These are phyloP conservation scores for Scutellaria barbata DNA, from an alignment of 257 asterid species.

Conservation along the genomic window DNA sequence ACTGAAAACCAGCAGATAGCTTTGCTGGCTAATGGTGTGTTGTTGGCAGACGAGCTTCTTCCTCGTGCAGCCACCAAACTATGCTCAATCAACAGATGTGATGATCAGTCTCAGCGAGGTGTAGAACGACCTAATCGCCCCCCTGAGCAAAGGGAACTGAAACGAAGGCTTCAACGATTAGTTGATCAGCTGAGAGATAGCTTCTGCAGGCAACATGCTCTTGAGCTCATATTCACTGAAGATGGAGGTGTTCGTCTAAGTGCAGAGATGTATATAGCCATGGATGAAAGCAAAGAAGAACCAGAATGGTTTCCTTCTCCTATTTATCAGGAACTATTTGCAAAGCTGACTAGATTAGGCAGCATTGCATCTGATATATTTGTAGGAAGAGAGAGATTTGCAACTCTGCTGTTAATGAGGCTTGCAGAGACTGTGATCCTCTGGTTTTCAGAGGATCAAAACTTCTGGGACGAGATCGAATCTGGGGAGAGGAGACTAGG, in stretches of 20 bases:
- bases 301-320: conserved; percentile 97
- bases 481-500: conserved; percentile 65
- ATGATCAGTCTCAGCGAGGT: conserved; percentile 49
- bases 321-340: conserved; percentile 85
- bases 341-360: conserved; percentile 63
- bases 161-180: conserved; percentile 65
- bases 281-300: conserved; percentile 63
- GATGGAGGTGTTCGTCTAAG: conserved; percentile 79
- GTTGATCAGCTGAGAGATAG: conserved; percentile 90
- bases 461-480: conserved; percentile 94
- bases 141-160: conserved; percentile 82
- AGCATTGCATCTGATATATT: conserved; percentile 75
- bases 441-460: conserved; percentile 93
- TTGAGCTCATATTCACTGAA: conserved; percentile 78
- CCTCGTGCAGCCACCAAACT: conserved; percentile 77
- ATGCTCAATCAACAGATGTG: conserved; percentile 43
- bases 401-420: conserved; percentile 80
- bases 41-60: conserved; percentile 79
- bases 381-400: conserved; percentile 88
- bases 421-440: conserved; percentile 91
- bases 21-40: conserved; percentile 74
- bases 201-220: conserved; percentile 90
- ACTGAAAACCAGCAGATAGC: conserved; percentile 71
- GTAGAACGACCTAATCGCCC: conserved; percentile 54
- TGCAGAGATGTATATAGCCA: conserved; percentile 74